Evolutionary conservation across 768 basidiomycete genomes (phyloP).

Genomic region (Pleurotus salmoneostramineus): DNA sequence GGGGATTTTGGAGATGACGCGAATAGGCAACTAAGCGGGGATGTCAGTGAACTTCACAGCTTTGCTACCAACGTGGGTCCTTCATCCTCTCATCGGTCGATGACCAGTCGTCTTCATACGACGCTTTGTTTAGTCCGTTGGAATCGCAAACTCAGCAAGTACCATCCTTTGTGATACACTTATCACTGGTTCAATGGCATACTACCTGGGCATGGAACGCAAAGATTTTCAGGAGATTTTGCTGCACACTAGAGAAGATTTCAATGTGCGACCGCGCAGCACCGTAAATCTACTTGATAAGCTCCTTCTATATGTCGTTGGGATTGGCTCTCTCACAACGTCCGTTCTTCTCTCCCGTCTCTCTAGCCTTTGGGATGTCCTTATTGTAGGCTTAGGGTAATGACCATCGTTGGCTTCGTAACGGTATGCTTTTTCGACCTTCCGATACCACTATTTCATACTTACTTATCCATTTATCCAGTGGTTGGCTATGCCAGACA

Average conservation of each 20-base stretch:
- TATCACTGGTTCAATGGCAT: constrained; percentile 1
- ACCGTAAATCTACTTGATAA: constrained; percentile 1
- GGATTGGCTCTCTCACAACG: constrained; percentile 1
- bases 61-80: not conserved
- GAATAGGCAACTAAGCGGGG: not conserved
- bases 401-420: not conserved
- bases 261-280: not conserved
- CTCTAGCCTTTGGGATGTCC: too few relatives aligned
- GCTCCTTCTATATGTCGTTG: not conserved
- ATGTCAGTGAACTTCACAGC: not conserved
- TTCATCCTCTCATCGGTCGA: not conserved
- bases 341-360: not conserved
- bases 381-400: not conserved
- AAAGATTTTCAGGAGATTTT: too few relatives aligned
- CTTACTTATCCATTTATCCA: not conserved
- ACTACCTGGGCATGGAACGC: not conserved
- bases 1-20: not conserved
- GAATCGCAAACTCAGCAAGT: not conserved
- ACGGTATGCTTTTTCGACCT: not conserved
- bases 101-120: not conserved
- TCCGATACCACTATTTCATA: not conserved
- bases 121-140: not conserved
- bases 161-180: constrained; percentile 1
- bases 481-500: constrained; percentile 1
- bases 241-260: too few relatives aligned